Conservation (phyloP, 2,329 filamentous ascomycete species). For the Fusarium concolor region DNA sequence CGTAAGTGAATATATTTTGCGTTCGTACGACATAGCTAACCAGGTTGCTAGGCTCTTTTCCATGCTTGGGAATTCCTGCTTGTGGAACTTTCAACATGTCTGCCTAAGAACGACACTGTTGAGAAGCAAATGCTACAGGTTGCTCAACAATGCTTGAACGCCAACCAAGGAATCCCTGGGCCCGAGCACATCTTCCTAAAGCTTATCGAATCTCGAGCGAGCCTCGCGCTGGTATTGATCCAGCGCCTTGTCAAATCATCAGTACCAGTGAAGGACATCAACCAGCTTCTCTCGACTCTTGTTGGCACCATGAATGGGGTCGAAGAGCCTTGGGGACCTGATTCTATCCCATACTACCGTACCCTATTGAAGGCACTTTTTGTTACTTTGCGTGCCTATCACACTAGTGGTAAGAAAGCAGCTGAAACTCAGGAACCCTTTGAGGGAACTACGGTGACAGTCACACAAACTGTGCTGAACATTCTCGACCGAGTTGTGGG, state of each 20-base stretch:
- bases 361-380: slow-evolving; percentile 87
- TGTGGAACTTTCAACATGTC: slow-evolving; percentile 79
- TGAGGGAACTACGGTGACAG: slow-evolving; percentile 55
- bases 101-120: slow-evolving; percentile 65
- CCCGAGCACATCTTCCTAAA: slow-evolving; percentile 85
- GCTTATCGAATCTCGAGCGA: slow-evolving; percentile 79
- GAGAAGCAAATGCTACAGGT: slow-evolving; percentile 79
- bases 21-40: slow-evolving; percentile 43
- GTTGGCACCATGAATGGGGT: slow-evolving; percentile 65
- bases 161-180: slow-evolving; percentile 78
- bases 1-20: slow-evolving; percentile 60
- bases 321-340: slow-evolving; percentile 64
- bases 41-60: slow-evolving; percentile 73
- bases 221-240: slow-evolving; percentile 83
- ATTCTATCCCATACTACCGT: slow-evolving; percentile 78
- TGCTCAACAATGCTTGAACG: slow-evolving; percentile 79
- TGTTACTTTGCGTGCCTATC: slow-evolving; percentile 78
- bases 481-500: slow-evolving; percentile 83
- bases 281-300: slow-evolving; percentile 63
- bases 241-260: slow-evolving; percentile 77
- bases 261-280: slow-evolving; percentile 62
- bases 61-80: slow-evolving; percentile 91
- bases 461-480: slow-evolving; percentile 76
- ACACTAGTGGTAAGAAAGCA: slow-evolving; percentile 49
- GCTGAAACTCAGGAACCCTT: slow-evolving; percentile 50